phyloP scores from a whole-genome alignment of 73 alveolate genomes.

The Paramecium pentaurelia region DNA sequence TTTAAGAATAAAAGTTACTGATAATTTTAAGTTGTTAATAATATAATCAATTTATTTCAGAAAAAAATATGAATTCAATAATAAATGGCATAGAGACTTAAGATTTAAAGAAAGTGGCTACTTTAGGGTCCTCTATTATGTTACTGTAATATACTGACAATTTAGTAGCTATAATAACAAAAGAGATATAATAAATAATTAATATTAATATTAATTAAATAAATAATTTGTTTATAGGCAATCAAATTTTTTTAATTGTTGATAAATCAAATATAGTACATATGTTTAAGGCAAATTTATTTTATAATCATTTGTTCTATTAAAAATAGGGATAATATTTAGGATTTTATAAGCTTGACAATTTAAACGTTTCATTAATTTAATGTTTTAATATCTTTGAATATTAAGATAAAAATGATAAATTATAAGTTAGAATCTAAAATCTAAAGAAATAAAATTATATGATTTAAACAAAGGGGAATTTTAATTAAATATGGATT shows the following conservation, averaged over 20 bases:
- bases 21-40: not conserved
- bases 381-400: not conserved
- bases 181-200: not conserved
- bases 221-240: not conserved
- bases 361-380: not conserved
- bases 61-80: no score
- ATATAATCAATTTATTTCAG: not conserved
- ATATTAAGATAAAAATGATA: not conserved
- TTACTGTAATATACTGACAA: not conserved
- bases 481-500: not conserved
- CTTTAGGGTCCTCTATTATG: not conserved
- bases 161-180: not conserved
- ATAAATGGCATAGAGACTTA: not conserved
- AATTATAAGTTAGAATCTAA: not conserved
- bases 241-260: not conserved
- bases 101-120: not conserved
- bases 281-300: not conserved
- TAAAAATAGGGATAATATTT: not conserved
- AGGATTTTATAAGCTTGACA: not conserved
- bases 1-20: no score
- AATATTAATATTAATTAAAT: not conserved
- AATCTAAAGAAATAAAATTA: not conserved
- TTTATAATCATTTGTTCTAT: not conserved
- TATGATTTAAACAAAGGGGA: not conserved
- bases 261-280: not conserved